Base-by-base conservation (phyloP, 257 asterid species). In the Craterostigma plantagineum region DNA sequence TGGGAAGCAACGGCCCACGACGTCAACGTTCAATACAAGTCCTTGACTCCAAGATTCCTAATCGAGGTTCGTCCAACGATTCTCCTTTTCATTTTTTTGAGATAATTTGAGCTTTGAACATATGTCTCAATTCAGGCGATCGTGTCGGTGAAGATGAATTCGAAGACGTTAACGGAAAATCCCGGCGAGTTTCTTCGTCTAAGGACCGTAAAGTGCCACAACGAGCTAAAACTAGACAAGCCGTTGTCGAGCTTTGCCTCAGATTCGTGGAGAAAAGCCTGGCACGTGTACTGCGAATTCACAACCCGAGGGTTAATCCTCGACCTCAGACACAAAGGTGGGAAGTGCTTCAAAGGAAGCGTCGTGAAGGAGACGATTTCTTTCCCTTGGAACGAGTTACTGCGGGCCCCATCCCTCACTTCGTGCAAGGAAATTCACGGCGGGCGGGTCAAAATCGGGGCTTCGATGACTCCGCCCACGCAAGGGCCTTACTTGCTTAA, bases 381-480 rank as follows among this genome's bases (percentile, higher is more conserved):
- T 13, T 73, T 78, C 58, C 55, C 63, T 42, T 86, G 97, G 97
- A 86, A 78, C 35, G 97, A 86, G 50, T 58, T 86, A 14, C 39
- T 86, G 49, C 81, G 90, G 9, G 86, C 84, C 1, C 87, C 81
- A 9, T 65, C 91, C 49, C 84, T 86, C 14, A 50, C 91, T 35
- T 63, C 58, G 30, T 66, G 54, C 18, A 76, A 65, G 64, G 76
- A 69, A 15, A 38, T 75, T 18, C 4, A 23, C 4, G 71, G 56
- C 50, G 69, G 51, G 35, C 50, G 59, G 34, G 60, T 76, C 43
- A 65, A 66, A 49, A 41, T 57, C 45, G 58, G 50, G 52, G 79
- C 75, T 50, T 81, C 97, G 9, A 76, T 81, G 43, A 86, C 97
- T 35, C 97, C 97, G 38, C 97, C 97, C 4, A 87, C 71, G 16